Evolutionary conservation across 2,329 filamentous ascomycete species (phyloP), one percentile per base, ranked within the genome.

Genomic region (Cephalotrichum gorgonifer): DNA sequence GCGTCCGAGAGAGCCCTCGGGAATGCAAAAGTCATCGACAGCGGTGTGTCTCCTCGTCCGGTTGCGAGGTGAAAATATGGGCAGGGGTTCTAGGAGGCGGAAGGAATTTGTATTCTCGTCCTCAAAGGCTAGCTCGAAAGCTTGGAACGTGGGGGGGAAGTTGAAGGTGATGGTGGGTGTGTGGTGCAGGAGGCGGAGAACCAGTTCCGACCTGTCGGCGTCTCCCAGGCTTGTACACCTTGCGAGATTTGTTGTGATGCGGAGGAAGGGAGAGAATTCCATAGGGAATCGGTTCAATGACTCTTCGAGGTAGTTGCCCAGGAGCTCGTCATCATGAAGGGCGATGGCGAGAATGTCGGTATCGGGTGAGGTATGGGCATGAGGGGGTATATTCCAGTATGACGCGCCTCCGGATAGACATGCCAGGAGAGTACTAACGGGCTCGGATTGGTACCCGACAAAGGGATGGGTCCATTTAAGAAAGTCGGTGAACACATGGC

Each of bases 61-160:
- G 4, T 46, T 33, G 12, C 48, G 43, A 6, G 53, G 49, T 15
- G 67, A 61, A 53, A 91, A 85, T 3, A 90, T 72, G 2, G 80
- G 72, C 7, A 90, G 67, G 47, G 82, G 74, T 42, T 75, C 71
- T 1, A 74, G 69, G 4, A 96, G 75, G 52, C 78, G 74, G 52
- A 96, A 86, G 17, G 79, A 80, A 57, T 94, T 93, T 25, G 79
- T 81, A 55, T 93, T 90, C 51, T 93, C 86, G 54, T 95, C 88
- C 64, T 96, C 90, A 48, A 86, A 81, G 35, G 85, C 81, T 12
- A 90, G 79, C 52, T 83, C 78, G 57, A 94, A 96, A 31, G 78
- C 79, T 39, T 76, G 75, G 61, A 95, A 95, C 28, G 76, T 66
- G 0, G 75, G 66, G 1, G 87, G 83, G n/a, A 95, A 74, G 12